phyloP scores from a whole-genome alignment of 2,329 filamentous ascomycete species.

The Aspergillus thermomutatus region DNA sequence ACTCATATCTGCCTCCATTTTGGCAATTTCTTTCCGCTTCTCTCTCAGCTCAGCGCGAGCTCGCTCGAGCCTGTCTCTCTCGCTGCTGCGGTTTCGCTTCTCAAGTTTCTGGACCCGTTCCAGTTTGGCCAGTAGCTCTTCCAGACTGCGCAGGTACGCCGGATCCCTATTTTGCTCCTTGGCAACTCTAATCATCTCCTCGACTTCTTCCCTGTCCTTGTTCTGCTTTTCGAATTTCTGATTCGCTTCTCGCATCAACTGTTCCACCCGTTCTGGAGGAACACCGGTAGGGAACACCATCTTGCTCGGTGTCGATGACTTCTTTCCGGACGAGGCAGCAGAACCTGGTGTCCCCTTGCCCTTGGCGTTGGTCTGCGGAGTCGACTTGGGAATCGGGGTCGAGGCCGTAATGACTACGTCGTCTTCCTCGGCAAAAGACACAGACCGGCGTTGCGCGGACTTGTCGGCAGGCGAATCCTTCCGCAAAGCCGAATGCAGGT shows the following conservation, averaged over 20 bases:
- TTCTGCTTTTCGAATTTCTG: constrained; percentile 9
- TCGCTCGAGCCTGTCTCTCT: neutral
- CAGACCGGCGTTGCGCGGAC: constrained; percentile 18
- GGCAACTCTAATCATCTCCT: constrained; percentile 10
- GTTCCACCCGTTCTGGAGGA: constrained; percentile 6
- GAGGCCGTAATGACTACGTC: constrained; percentile 10
- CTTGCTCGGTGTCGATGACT: constrained; percentile 1
- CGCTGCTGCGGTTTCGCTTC: neutral
- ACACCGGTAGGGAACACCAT: constrained; percentile 16
- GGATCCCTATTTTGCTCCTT: constrained; percentile 3
- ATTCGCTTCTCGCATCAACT: constrained; percentile 10
- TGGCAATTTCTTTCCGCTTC: constrained; percentile 7
- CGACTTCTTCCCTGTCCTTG: constrained; percentile 4
- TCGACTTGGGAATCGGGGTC: constrained; percentile 8
- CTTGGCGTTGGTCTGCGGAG: constrained; percentile 3
- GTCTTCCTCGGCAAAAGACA: constrained; percentile 25
- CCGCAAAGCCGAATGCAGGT: constrained; percentile 21
- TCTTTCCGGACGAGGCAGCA: neutral
- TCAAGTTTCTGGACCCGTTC: neutral
- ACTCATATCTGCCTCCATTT: constrained; percentile 8
- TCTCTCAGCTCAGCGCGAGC: neutral
- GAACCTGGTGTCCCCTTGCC: neutral
- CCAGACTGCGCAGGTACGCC: constrained; percentile 5
- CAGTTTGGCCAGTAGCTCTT: neutral
- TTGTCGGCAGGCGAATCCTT: constrained; percentile 19